phyloP scores from a whole-genome alignment of 306 rosid species.

The Herpetospermum pedunculosum region DNA sequence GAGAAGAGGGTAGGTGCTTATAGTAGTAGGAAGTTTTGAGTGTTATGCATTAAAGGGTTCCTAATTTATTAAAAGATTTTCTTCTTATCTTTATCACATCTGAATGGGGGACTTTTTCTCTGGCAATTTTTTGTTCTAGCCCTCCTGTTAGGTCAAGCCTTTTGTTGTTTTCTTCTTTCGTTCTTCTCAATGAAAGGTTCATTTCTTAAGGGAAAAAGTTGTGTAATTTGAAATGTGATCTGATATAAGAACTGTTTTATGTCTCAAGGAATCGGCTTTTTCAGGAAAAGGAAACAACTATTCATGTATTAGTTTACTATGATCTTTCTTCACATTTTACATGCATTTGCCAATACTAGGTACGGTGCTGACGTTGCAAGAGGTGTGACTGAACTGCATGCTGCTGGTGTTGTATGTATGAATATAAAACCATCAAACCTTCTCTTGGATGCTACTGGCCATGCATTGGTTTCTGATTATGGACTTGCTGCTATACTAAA shows the following conservation, averaged over 20 bases:
- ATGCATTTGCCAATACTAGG: conserved; percentile 39
- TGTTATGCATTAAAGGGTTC: background rate
- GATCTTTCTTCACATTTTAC: conserved; percentile 9
- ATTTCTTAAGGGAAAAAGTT: background rate
- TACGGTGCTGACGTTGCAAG: conserved; percentile 95
- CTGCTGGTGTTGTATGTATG: conserved; percentile 97
- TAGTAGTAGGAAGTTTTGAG: background rate
- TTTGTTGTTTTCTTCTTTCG: background rate
- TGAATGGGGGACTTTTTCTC: background rate
- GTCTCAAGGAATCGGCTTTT: background rate
- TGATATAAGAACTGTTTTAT: background rate
- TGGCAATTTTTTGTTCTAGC: background rate
- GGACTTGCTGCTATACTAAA: conserved; percentile 93
- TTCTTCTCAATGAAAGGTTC: no score
- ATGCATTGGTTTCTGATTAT: conserved; percentile 88
- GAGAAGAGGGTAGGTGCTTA: background rate
- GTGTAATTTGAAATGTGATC: background rate
- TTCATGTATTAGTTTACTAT: background rate
- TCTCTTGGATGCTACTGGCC: conserved; percentile 83
- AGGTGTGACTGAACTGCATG: conserved; percentile 97
- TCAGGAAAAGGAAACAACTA: background rate
- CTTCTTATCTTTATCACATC: background rate
- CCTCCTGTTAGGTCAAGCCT: background rate
- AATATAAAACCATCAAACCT: conserved; percentile 94
- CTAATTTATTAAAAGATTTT: background rate